These are phyloP conservation scores for Hyphodiscus sp. DNA, from an alignment of 2,329 filamentous ascomycete genomes.

Conservation along the genomic window DNA sequence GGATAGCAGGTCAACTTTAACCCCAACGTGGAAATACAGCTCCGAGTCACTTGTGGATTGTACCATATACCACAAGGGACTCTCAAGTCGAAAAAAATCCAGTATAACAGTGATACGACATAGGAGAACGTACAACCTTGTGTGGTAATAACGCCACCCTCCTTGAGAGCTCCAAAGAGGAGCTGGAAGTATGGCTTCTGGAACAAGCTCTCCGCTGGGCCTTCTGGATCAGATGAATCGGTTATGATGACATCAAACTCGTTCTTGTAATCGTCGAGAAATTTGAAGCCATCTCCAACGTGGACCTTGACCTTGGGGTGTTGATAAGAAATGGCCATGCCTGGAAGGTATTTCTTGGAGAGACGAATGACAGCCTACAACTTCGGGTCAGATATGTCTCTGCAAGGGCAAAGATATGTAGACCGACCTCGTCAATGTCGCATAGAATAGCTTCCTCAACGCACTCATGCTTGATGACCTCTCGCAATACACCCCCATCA, in stretches of 20 bases:
- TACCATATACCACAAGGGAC: conserved; percentile 4
- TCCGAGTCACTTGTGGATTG: background rate
- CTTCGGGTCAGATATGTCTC: conserved; percentile 8
- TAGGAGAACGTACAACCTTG: conserved; percentile 98
- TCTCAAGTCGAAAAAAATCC: conserved; percentile 8
- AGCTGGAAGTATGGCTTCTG: conserved; percentile 99
- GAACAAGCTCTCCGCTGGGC: conserved; percentile 93
- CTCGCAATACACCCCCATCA: conserved; percentile 93
- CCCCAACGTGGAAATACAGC: background rate
- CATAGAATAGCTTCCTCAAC: conserved; percentile 95
- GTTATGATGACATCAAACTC: conserved; percentile 99
- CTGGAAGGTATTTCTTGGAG: conserved; percentile 94
- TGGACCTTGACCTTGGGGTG: conserved; percentile 92
- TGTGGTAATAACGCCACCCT: conserved; percentile 97
- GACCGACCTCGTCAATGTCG: conserved; percentile 85
- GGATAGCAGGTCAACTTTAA: background rate
- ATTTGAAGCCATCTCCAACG: conserved; percentile 98
- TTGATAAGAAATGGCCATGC: conserved; percentile 87
- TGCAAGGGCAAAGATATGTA: conserved; percentile 5
- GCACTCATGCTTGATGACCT: conserved; percentile 97
- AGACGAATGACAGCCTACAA: conserved; percentile 84
- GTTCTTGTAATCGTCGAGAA: conserved; percentile 93
- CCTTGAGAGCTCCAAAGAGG: conserved; percentile 78
- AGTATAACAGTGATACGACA: conserved; percentile 27
- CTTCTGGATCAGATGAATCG: conserved; percentile 95